Evolutionary conservation across 805 yeast species (phyloP), one percentile per base, ranked within the genome.

Genomic region (Candida broadrunensis): DNA sequence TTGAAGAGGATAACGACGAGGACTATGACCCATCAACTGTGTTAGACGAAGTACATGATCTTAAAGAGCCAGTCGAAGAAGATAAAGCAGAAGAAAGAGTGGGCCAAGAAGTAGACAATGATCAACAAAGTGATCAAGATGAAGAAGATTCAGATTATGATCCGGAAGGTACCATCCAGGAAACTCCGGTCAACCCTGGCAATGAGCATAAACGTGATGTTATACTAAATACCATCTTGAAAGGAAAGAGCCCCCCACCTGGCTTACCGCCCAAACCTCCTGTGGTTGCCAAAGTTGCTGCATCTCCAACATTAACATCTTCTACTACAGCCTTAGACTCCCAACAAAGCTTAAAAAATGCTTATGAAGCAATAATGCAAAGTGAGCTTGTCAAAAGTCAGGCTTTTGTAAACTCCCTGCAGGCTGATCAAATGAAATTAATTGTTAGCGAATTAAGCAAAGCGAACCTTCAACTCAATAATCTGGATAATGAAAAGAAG

Each of bases 391-490:
- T 61, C 12, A 56, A 56, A 30, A 60, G 60, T 44, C 67, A 67
- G 8, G 51, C 56, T n/a, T 68, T 70, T 33, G 56, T 61, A 6
- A 61, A 65, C 35, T 65, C 75, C 27, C 41, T 64, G 5, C 61
- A 59, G 36, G 55, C 45, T 15, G 61, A 67, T 26, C 72, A 65
- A 38, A 56, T 59, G 58, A 51, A 42, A 35, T 50, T 53, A 43
- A 61, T 59, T 25, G 58, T 48, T 59, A 65, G 47, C 7, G 60
- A 62, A 45, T 75, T 70, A 50, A 71, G 61, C 42, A 62, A 54
- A 44, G 67, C 59, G n/a, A 66, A 56, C 37, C 60, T 64, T 36
- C 61, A 55, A 0, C 48, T 65, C 20, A 51, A 52, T 5, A 12
- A 20, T n/a, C 24, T 21, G 24, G 36, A 35, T 34, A 30, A 21